phyloP scores from a whole-genome alignment of 2,329 filamentous ascomycete genomes.

The Epichloe scottii region DNA sequence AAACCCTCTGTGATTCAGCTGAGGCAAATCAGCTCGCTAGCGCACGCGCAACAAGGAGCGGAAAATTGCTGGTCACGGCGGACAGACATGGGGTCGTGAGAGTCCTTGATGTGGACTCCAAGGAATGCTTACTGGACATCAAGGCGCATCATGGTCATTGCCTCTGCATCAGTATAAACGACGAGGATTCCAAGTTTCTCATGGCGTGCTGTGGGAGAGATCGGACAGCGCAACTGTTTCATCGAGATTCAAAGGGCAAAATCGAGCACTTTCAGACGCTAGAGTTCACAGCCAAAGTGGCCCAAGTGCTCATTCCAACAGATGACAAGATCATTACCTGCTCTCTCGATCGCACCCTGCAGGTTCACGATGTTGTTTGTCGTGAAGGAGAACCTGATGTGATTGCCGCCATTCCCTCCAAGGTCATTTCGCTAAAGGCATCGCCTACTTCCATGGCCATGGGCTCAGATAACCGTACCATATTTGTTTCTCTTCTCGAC shows the following conservation, averaged over 20 bases:
- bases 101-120: constrained; percentile 50
- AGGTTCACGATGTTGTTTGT: constrained; percentile 66
- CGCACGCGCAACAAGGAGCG: constrained; percentile 46
- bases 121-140: constrained; percentile 52
- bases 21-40: constrained; percentile 46
- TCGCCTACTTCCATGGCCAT: constrained; percentile 77
- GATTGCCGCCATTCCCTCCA: constrained; percentile 64
- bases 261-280: constrained; percentile 83
- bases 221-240: constrained; percentile 86
- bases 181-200: constrained; percentile 47
- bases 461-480: constrained; percentile 44
- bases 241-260: constrained; percentile 37
- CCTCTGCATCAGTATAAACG: constrained; percentile 64
- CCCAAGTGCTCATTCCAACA: constrained; percentile 59
- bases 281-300: constrained; percentile 82
- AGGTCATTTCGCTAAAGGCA: constrained; percentile 70
- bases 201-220: constrained; percentile 80
- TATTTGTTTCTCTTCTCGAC: constrained; percentile 49
- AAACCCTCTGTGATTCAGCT: constrained; percentile 37
- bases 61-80: constrained; percentile 61
- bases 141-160: constrained; percentile 84
- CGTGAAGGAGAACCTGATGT: constrained; percentile 51
- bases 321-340: constrained; percentile 70
- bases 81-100: constrained; percentile 78
- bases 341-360: constrained; percentile 76